A percentile compares a stretch with the other conserved stretches of the same genome.
Evolutionary conservation across 371 early-diverging fungal genomes (phyloP).

Genomic region (Parasitella parasitica): DNA sequence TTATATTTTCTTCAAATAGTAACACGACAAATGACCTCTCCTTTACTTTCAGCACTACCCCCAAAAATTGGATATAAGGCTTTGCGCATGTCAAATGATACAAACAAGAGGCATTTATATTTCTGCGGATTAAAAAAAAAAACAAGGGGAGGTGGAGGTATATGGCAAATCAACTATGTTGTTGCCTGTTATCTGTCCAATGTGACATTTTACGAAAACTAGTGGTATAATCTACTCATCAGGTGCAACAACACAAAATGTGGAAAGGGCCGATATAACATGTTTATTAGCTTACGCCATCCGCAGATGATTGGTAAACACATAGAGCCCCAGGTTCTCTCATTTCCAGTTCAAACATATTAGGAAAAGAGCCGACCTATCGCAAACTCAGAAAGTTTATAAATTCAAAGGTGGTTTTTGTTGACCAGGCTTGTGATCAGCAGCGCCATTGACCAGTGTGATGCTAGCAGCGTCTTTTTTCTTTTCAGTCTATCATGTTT

Average conservation of each 20-base stretch:
- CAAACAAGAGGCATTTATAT: not conserved
- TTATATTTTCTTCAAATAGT: not conserved
- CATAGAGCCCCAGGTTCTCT: not conserved
- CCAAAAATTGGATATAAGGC: not conserved
- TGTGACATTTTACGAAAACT: too few species aligned
- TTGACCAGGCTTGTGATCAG: not conserved
- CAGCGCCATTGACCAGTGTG: not conserved
- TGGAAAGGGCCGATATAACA: not conserved
- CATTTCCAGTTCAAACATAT: not conserved
- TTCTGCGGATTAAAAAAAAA: too few species aligned
- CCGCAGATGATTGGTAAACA: too few species aligned
- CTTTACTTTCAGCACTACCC: not conserved
- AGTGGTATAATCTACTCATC: not conserved
- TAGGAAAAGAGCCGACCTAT: not conserved
- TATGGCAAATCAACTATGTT: too few species aligned
- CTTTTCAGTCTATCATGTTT: not conserved
- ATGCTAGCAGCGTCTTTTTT: not conserved
- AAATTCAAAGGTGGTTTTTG: not conserved
- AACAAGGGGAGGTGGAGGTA: not conserved
- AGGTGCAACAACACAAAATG: not conserved
- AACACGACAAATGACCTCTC: not conserved
- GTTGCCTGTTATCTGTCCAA: too few species aligned
- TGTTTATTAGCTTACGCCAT: not conserved
- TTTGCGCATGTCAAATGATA: not conserved
- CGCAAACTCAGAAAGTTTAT: not conserved